Evolutionary conservation across 202 grass and related monocot species (phyloP).

Genomic region (Alloteropsis angusta): DNA sequence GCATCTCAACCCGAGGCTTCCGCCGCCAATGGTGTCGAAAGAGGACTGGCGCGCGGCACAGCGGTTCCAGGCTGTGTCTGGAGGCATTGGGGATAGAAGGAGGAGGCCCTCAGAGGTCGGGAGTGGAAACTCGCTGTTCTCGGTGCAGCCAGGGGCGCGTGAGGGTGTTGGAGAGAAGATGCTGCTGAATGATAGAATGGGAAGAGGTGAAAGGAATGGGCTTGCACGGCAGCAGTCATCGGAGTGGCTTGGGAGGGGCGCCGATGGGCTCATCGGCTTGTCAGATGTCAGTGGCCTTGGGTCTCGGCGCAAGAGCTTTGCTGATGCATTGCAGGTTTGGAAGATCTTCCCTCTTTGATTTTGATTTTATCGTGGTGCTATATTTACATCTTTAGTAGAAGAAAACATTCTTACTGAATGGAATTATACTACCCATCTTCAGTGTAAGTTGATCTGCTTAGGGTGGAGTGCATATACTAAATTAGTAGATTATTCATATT

Average conservation of each 20-base stretch:
- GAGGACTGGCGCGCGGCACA: conserved; percentile 81
- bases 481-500: background rate
- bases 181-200: conserved; percentile 16
- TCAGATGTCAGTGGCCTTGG: conserved; percentile 42
- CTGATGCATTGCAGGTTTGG: conserved; percentile 80
- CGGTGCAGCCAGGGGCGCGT: conserved; percentile 37
- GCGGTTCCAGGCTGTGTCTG: conserved; percentile 48
- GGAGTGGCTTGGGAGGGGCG: conserved; percentile 35
- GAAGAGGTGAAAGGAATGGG: conserved; percentile 28
- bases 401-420: background rate
- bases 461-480: background rate
- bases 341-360: background rate
- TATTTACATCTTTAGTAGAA: conserved; percentile 2
- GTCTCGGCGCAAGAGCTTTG: conserved; percentile 64
- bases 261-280: conserved; percentile 49
- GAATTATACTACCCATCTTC: background rate
- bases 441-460: background rate
- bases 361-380: conserved; percentile 15
- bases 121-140: conserved; percentile 51
- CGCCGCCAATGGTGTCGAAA: conserved; percentile 65
- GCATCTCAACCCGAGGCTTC: conserved; percentile 89
- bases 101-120: conserved; percentile 25
- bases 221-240: conserved; percentile 36
- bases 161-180: conserved; percentile 23
- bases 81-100: conserved; percentile 61